Percentiles rank a stretch among this genome's conserved stretches.
phyloP scores from a whole-genome alignment of 345 rosid genomes.

The Murraya koenigii region DNA sequence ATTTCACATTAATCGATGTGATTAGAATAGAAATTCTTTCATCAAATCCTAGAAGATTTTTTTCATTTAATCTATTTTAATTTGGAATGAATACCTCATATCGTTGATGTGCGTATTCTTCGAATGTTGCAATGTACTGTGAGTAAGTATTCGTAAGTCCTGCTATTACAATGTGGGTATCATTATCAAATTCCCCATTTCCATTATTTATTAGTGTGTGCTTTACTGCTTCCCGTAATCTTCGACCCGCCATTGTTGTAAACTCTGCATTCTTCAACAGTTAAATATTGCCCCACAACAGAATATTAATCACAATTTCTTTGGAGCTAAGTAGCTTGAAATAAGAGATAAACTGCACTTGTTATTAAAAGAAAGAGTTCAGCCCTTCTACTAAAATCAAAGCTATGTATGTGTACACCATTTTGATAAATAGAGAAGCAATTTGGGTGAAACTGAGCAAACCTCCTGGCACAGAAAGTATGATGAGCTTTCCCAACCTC shows the following conservation, averaged over 20 bases:
- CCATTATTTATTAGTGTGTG: conserved; percentile 45
- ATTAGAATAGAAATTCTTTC: background rate
- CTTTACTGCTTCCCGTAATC: conserved; percentile 58
- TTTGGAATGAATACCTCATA: conserved; percentile 35
- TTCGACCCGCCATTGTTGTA: conserved; percentile 59
- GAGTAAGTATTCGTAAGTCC: conserved; percentile 61
- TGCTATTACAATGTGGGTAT: conserved; percentile 47
- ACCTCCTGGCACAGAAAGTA: conserved; percentile 66
- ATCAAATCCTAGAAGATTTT: background rate
- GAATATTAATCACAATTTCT: too few relatives aligned
- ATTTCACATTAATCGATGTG: too few relatives aligned
- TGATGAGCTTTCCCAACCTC: conserved; percentile 46
- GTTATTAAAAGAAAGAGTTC: too few relatives aligned
- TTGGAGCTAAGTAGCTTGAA: too few relatives aligned
- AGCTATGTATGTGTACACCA: too few relatives aligned
- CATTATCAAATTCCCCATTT: conserved; percentile 38
- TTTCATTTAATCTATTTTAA: too few relatives aligned
- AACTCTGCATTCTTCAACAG: conserved; percentile 37
- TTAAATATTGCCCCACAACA: background rate
- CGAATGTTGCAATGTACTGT: conserved; percentile 48
- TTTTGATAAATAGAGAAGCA: too few relatives aligned
- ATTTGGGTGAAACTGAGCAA: background rate
- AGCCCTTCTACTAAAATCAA: too few relatives aligned
- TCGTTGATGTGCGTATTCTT: conserved; percentile 54
- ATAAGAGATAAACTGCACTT: too few relatives aligned